phyloP scores from a whole-genome alignment of 495 filamentous ascomycete species.

The Neurospora sp. region DNA sequence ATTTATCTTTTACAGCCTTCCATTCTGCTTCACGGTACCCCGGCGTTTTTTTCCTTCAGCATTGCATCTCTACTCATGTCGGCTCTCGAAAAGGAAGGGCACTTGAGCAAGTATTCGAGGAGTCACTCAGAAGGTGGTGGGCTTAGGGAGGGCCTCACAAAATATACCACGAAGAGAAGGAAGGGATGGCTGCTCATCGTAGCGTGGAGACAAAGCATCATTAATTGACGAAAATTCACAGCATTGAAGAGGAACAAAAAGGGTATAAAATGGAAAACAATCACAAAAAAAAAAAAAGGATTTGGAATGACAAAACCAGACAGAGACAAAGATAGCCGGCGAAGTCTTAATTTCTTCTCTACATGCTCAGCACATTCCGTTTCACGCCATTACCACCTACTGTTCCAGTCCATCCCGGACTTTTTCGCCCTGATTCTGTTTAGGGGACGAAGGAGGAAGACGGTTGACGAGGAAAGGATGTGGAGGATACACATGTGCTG shows the following conservation, averaged over 20 bases:
- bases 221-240: background rate
- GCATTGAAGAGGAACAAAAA: background rate
- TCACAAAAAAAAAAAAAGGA: background rate
- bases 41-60: background rate
- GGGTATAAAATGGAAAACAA: background rate
- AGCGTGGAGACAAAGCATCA: background rate
- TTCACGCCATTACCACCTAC: background rate
- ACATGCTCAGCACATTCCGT: background rate
- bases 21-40: background rate
- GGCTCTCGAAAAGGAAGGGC: background rate
- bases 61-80: background rate
- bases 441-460: background rate
- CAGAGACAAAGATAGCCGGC: background rate
- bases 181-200: background rate
- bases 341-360: background rate
- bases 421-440: background rate
- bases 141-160: background rate
- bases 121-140: background rate
- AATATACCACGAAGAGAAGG: background rate
- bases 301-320: background rate
- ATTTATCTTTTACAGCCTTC: background rate
- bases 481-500: background rate
- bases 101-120: background rate
- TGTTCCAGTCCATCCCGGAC: background rate
- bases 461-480: background rate